Evolutionary conservation across 1,139 yeast species (phyloP).

Genomic region (Debaryomycetaceae sp.): DNA sequence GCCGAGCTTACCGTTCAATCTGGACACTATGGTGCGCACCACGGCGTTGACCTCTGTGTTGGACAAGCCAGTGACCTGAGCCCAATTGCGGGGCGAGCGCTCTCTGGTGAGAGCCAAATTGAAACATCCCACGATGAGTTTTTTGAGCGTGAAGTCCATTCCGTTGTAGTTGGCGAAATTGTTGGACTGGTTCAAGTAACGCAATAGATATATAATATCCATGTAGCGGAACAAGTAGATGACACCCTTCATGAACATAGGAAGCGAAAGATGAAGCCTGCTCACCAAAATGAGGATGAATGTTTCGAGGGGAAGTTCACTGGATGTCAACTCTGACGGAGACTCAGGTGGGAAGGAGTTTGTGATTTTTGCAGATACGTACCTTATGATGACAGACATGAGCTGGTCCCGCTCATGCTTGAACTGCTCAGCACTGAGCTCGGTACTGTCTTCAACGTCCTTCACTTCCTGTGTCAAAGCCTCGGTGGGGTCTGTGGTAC

Average conservation of each 20-base stretch:
- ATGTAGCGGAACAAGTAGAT: conserved; percentile 47
- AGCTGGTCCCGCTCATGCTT: conserved; percentile 25
- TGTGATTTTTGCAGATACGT: conserved; percentile 42
- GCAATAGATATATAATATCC: conserved; percentile 45
- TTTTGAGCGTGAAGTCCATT: conserved; percentile 45
- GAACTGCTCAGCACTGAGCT: conserved; percentile 8
- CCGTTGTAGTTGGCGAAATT: conserved; percentile 42
- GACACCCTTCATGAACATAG: conserved; percentile 40
- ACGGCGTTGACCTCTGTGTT: conserved; percentile 35
- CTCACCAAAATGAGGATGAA: conserved; percentile 38
- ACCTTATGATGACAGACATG: conserved; percentile 45
- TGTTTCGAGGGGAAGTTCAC: conserved; percentile 41
- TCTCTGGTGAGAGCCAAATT: conserved; percentile 39
- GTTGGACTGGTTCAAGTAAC: conserved; percentile 48
- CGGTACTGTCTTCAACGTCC: not conserved
- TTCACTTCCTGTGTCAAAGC: conserved; percentile 1
- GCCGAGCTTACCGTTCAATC: conserved; percentile 43
- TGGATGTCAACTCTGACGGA: conserved; percentile 13
- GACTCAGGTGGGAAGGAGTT: conserved; percentile 44
- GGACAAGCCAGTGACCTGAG: conserved; percentile 34
- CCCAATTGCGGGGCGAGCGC: conserved; percentile 28
- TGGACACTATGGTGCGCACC: conserved; percentile 35
- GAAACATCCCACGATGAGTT: conserved; percentile 44
- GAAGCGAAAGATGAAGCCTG: conserved; percentile 34
- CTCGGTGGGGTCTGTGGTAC: conserved; percentile 4